A percentile compares a stretch with the other conserved stretches of the same genome.
Evolutionary conservation across 768 basidiomycete genomes (phyloP).

Genomic region (Filobasidium floriforme): DNA sequence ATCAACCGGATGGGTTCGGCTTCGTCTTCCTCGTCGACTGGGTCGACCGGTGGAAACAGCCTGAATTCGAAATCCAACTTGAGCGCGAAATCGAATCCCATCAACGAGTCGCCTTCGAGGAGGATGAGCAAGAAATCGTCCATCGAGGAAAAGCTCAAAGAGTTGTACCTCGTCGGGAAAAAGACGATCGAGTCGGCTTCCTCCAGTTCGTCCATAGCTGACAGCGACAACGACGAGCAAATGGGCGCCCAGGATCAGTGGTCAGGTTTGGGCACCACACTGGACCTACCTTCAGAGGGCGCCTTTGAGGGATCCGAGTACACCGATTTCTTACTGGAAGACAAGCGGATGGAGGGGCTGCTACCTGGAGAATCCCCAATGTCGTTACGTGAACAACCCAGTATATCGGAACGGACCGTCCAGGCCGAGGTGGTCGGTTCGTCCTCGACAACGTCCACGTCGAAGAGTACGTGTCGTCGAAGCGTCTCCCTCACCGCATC

Average conservation of each 20-base stretch:
- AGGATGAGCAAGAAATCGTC: not conserved
- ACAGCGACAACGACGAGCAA: too few species aligned
- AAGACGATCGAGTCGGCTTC: slow-evolving; percentile 26
- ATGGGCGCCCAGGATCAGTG: too few species aligned
- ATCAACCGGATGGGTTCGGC: not conserved
- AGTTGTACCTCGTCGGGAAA: slow-evolving; percentile 66
- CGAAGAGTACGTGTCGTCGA: too few species aligned
- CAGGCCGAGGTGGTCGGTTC: too few species aligned
- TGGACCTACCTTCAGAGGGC: not conserved
- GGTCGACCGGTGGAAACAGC: not conserved
- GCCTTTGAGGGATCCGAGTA: not conserved
- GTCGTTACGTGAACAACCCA: not conserved
- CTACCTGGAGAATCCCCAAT: not conserved
- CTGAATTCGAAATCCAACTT: not conserved
- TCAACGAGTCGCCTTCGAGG: too few species aligned
- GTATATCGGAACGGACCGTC: too few species aligned
- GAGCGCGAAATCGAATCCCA: not conserved
- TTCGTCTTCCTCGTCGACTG: not conserved
- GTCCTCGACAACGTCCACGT: too few species aligned
- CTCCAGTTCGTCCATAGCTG: not conserved
- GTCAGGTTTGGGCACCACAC: not conserved
- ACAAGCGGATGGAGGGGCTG: not conserved
- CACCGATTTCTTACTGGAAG: slow-evolving; percentile 1
- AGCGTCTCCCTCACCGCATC: too few species aligned
- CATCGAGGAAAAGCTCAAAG: slow-evolving; percentile 68